Percentiles rank a stretch among this genome's conserved stretches.
These are phyloP conservation scores for Aureobasidium melanogenum DNA, from an alignment of 2,329 filamentous ascomycete species.

Conservation along the genomic window DNA sequence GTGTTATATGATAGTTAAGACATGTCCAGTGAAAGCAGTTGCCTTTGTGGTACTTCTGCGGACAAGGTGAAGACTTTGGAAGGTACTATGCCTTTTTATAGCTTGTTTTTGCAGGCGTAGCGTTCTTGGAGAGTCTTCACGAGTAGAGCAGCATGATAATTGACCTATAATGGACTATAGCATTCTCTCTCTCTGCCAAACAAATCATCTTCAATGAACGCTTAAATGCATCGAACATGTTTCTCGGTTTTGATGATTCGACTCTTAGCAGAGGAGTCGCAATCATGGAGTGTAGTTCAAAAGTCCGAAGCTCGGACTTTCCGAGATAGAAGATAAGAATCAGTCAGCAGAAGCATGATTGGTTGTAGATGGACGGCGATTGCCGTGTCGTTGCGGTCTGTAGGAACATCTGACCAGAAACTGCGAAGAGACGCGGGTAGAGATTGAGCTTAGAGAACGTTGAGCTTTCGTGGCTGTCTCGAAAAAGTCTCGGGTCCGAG, in stretches of 20 bases:
- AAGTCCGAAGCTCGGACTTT: neutral
- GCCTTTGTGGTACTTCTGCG: neutral
- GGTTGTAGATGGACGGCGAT: neutral
- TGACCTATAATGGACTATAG: neutral
- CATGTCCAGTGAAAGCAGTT: neutral
- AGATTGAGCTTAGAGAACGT: neutral
- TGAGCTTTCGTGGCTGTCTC: neutral
- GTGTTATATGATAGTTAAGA: neutral
- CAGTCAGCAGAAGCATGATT: neutral
- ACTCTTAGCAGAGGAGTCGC: neutral
- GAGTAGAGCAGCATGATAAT: neutral
- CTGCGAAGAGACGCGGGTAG: neutral
- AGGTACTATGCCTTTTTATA: neutral
- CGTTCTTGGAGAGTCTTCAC: neutral
- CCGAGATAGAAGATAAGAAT: neutral
- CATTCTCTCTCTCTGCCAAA: neutral
- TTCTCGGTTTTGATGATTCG: neutral
- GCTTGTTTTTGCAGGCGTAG: neutral
- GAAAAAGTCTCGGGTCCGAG: conserved; percentile 2
- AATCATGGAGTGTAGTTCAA: neutral
- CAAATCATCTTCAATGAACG: too few species aligned
- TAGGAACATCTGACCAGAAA: neutral
- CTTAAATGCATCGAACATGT: too few species aligned
- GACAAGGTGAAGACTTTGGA: neutral
- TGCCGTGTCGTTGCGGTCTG: neutral